Base-by-base conservation (phyloP, 2,329 filamentous ascomycete species). In the Rhinocladiella mackenziei region DNA sequence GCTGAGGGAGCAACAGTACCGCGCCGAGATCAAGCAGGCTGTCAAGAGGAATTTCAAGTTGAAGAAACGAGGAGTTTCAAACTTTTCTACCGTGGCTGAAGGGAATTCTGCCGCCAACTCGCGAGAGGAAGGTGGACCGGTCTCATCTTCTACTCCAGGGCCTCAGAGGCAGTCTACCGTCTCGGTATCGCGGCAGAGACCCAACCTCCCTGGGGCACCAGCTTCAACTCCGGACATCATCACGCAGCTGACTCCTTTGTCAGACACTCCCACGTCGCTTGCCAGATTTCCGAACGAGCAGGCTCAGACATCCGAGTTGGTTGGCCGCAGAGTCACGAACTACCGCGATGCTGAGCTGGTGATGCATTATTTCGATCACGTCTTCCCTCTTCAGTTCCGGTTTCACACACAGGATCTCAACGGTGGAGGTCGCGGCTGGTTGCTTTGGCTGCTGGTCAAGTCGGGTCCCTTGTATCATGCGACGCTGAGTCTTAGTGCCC, bases 351-450 rank as follows among this genome's bases (percentile, higher is more conserved):
- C 49, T 13, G 49, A 52, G 25, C 35, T 52, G 11, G 30, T 52
- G 20, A 52, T 52, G 49, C 49, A 52, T 35, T 52, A 52, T 14
- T 43, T 52, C 36, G 49, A 52, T 15, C 32, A 45, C 9, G 49
- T 52, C n/a, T 52, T 52, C 36, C 49, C 45, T 6, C 32, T 52
- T 7, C 49, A 52, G 29, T 52, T 52, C 18, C 49, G 49, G 18
- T 52, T 52, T 11, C 41, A 46, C 35, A 23, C 33, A 9, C 49
- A 42, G 1, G 35, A 36, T 15, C 28, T 40, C 17, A 18, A 28
- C 9, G 19, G 20, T 13, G 36, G 30, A 7, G 45, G 45, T 10
- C 42, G 49, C 9, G 49, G 49, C 13, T 52, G 49, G 49, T 34
- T 52, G 28, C 28, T 52, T 1, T 52, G 49, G 49, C 35, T 52